These are phyloP conservation scores for Teratosphaeria zuluensis DNA, from an alignment of 2,329 filamentous ascomycete species.

Conservation along the genomic window DNA sequence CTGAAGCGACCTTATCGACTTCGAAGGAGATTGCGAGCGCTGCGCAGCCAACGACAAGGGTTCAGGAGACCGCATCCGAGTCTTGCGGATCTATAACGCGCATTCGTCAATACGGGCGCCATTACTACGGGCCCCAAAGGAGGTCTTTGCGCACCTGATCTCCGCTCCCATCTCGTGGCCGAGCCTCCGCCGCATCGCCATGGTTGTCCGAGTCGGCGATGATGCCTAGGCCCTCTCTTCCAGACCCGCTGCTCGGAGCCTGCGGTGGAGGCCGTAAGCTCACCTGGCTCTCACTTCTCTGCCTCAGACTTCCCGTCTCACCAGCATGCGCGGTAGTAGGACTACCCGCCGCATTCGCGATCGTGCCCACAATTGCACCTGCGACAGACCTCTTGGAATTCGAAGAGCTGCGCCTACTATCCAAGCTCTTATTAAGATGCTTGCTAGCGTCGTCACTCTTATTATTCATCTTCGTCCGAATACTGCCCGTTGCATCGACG, in stretches of 20 bases:
- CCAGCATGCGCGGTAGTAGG: background rate
- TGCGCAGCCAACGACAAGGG: conserved; percentile 4
- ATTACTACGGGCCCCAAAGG: conserved; percentile 29
- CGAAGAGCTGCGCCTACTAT: conserved; percentile 81
- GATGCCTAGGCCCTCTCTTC: conserved; percentile 10
- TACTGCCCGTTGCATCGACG: conserved; percentile 71
- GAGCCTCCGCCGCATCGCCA: conserved; percentile 7
- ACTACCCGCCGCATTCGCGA: conserved; percentile 5
- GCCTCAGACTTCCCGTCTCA: conserved; percentile 1
- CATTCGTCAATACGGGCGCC: background rate
- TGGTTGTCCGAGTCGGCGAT: conserved; percentile 18
- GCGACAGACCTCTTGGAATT: conserved; percentile 67
- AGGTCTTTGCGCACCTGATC: conserved; percentile 38
- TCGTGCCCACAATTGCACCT: conserved; percentile 7
- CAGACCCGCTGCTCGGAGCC: background rate
- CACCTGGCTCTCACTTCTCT: conserved; percentile 23
- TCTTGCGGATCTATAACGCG: background rate
- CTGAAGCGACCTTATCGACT: conserved; percentile 23
- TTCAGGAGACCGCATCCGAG: conserved; percentile 1
- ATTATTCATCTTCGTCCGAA: conserved; percentile 36
- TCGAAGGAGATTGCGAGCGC: conserved; percentile 22
- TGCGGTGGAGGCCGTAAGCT: conserved; percentile 12
- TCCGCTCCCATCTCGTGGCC: background rate
- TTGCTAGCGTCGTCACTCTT: conserved; percentile 37
- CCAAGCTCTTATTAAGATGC: conserved; percentile 67